Conservation (phyloP, 192 early-diverging fungal genomes). For the Phlyctochytrium arcticum region DNA sequence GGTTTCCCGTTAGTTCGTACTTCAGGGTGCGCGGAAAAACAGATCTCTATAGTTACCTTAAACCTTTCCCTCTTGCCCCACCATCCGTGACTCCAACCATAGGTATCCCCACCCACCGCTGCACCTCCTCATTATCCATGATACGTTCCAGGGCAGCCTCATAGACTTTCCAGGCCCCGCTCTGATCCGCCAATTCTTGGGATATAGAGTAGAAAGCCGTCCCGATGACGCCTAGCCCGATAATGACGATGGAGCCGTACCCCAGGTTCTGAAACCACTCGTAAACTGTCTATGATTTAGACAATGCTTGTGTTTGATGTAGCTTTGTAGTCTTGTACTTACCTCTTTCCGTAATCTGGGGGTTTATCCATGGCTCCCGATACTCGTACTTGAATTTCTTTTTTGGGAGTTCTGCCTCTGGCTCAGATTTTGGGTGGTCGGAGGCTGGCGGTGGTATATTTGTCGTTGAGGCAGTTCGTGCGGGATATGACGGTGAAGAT, state of each 20-base stretch:
- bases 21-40: not conserved
- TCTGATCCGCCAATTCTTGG: not conserved
- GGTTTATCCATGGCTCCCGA: no score
- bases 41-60: not conserved
- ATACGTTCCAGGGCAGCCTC: not conserved
- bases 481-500: no score
- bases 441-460: no score
- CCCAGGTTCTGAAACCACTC: not conserved
- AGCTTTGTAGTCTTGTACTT: no score
- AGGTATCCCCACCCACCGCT: not conserved
- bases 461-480: no score
- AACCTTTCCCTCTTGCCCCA: not conserved
- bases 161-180: not conserved
- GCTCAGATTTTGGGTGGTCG: no score
- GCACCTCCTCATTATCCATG: not conserved
- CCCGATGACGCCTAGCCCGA: conserved; percentile 2
- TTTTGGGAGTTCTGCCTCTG: no score
- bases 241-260: not conserved
- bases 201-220: not conserved
- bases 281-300: no score
- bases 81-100: not conserved
- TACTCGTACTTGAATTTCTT: no score
- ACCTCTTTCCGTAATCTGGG: no score
- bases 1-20: not conserved
- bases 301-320: no score